Conservation (phyloP, 345 rosid species). For the Eucalyptus sideroxylon region DNA sequence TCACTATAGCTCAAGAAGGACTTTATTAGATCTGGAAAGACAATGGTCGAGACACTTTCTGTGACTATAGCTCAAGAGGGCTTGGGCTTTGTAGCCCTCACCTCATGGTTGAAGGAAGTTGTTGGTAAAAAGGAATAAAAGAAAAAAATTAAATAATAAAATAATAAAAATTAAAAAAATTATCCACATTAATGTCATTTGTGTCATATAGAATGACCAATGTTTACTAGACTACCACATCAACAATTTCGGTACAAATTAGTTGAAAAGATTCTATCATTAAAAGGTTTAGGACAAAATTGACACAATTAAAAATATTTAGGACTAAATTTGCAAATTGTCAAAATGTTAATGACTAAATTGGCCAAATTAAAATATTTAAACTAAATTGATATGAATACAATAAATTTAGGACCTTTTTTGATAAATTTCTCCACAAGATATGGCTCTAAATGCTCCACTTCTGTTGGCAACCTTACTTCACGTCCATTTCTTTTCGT, state of each 20-base stretch:
- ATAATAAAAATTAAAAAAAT: too few species aligned
- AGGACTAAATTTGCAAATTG: accelerated
- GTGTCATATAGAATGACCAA: accelerated
- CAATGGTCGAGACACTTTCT: accelerated
- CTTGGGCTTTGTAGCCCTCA: too few species aligned
- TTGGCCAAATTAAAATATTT: not conserved
- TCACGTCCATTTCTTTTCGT: not conserved
- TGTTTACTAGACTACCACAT: accelerated
- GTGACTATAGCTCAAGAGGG: too few species aligned
- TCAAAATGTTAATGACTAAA: too few species aligned
- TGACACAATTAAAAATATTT: not conserved
- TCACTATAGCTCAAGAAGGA: too few species aligned
- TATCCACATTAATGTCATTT: accelerated
- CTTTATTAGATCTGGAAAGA: accelerated
- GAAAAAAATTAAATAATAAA: accelerated
- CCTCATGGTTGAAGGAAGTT: accelerated
- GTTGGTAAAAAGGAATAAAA: too few species aligned
- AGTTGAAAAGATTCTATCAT: too few species aligned
- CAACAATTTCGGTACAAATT: too few species aligned
- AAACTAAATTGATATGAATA: too few species aligned
- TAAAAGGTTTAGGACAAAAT: too few species aligned
- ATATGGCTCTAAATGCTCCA: not conserved
- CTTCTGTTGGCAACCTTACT: not conserved
- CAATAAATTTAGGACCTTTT: not conserved
- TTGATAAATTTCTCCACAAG: not conserved